Evolutionary conservation across 2,329 filamentous ascomycete genomes (phyloP).

Genomic region (Neofusicoccum kwambonambiense): DNA sequence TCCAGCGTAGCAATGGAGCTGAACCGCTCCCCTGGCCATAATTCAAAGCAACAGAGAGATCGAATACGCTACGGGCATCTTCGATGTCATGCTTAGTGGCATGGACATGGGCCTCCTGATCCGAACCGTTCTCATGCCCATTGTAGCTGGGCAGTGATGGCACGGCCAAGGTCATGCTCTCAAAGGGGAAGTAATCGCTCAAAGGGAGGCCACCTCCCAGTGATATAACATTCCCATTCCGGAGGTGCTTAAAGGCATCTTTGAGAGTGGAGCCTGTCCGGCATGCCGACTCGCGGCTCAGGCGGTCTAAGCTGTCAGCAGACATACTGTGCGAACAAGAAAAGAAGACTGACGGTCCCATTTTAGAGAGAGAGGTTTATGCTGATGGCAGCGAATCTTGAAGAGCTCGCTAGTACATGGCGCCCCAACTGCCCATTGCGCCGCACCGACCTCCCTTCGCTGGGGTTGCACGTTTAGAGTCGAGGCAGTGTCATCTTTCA

Average conservation of each 20-base stretch:
- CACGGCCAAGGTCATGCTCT: too few species aligned
- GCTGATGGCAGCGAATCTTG: not conserved
- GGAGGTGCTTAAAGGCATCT: too few species aligned
- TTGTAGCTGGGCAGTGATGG: too few species aligned
- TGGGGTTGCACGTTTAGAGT: not conserved
- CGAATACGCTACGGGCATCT: too few species aligned
- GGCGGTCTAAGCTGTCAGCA: not conserved
- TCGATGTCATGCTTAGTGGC: too few species aligned
- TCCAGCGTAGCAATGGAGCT: slow-evolving; percentile 25
- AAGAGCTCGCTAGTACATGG: not conserved
- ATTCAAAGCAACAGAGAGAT: slow-evolving; percentile 1
- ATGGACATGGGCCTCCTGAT: too few species aligned
- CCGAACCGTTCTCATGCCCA: too few species aligned
- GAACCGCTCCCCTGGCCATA: slow-evolving; percentile 27
- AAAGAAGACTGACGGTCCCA: not conserved
- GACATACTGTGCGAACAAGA: too few species aligned
- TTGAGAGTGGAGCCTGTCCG: not conserved
- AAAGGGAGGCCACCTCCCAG: too few species aligned
- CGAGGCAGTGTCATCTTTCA: too few species aligned
- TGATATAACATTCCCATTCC: too few species aligned
- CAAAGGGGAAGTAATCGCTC: too few species aligned
- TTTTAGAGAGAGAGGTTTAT: not conserved
- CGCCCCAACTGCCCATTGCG: not conserved
- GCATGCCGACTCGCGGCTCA: not conserved
- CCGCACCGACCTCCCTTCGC: not conserved